A percentile compares a stretch with the other conserved stretches of the same genome.
phyloP scores from a whole-genome alignment of 495 filamentous ascomycete genomes.

The Penicillium atrosanguineum region DNA sequence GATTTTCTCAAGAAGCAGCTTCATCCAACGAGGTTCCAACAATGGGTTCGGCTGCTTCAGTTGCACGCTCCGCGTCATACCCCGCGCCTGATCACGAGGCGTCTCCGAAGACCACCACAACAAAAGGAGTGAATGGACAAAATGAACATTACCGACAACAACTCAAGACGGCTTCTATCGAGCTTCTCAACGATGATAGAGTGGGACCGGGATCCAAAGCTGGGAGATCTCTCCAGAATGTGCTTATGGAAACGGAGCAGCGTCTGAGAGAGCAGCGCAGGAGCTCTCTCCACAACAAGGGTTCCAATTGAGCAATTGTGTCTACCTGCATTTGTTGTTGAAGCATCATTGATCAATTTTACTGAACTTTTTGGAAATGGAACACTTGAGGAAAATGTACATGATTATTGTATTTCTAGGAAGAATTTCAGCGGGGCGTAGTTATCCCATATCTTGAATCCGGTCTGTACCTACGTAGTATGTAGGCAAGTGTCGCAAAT shows the following conservation, averaged over 20 bases:
- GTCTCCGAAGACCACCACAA: background rate
- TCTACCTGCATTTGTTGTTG: background rate
- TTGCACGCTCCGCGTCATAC: constrained; percentile 6
- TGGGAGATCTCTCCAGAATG: constrained; percentile 9
- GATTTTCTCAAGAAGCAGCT: constrained; percentile 3
- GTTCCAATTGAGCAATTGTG: background rate
- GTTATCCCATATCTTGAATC: no score
- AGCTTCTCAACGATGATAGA: constrained; percentile 10
- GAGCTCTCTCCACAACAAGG: background rate
- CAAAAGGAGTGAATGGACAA: background rate
- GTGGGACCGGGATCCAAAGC: constrained; percentile 9
- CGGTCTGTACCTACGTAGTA: no score
- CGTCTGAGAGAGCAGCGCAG: constrained; percentile 1
- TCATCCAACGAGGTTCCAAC: constrained; percentile 9
- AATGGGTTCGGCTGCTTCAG: background rate
- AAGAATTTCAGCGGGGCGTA: no score
- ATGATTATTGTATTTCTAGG: no score
- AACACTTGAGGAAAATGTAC: no score
- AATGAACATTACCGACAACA: constrained; percentile 2
- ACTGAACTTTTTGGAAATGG: no score
- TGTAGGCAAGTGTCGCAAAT: no score
- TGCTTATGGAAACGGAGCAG: constrained; percentile 12
- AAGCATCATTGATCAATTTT: no score
- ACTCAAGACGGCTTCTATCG: constrained; percentile 5
- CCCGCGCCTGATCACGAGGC: background rate